Base-by-base conservation (phyloP, 305 asterid species). In the Fraxinus baroniana region DNA sequence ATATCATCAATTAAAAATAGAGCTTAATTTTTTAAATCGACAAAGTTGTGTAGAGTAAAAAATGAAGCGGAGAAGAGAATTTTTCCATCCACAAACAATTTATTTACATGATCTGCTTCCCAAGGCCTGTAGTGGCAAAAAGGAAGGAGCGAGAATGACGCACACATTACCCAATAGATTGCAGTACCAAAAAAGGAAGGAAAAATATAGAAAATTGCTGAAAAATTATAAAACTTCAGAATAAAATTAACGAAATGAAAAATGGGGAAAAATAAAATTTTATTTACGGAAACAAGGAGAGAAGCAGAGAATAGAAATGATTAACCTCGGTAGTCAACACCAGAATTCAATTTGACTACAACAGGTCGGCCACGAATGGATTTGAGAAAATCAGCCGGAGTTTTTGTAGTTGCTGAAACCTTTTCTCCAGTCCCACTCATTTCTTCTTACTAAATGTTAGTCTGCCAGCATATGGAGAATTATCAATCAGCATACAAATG, bases 311-410 rank as follows among this genome's bases (percentile, higher is more conserved):
- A 76, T 55, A 26, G 71, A 30, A 49, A 78, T 8, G 66, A 84
- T 80, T 33, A 9, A 93, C 98, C 98, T 91, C 98, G 85, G 82
- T 95, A 95, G 77, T 95, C 98, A 76, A 95, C 98, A 44, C 98
- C 98, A 3, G 98, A 95, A 86, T 95, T 95, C 90, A 93, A 83
- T 86, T 95, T 95, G 89, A 95, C 98, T 7, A 95, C 98, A 81
- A 95, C 98, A 33, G 98, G 98, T 64, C 98, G 91, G 15, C 98
- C 98, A 44, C 98, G 98, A 26, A 95, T 95, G n/a, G 98, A 95
- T 87, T 95, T 95, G 74, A 95, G 96, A 87, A 95, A 95, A 89
- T 95, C 98, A 64, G 98, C 93, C 7, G 98, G 98, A 49, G 98
- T 95, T 86, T 95, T 95, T 8, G 98, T 89, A 77, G 92, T 86